Evolutionary conservation across 805 yeast species (phyloP).

Genomic region (Metschnikowia aberdeeniae): DNA sequence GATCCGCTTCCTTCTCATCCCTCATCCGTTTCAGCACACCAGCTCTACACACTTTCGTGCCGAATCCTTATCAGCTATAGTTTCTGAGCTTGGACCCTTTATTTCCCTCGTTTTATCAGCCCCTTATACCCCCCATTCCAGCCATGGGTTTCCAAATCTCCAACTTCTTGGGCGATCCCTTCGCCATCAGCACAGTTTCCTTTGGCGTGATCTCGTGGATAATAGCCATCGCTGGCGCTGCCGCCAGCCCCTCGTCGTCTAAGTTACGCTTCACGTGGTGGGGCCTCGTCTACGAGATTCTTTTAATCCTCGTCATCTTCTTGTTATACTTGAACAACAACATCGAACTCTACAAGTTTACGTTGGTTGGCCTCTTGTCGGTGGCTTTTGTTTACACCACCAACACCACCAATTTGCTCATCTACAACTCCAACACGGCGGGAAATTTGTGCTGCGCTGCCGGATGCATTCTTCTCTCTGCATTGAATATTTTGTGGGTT

Average conservation of each 20-base stretch:
- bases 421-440: constrained; percentile 58
- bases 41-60: too few species aligned
- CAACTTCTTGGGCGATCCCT: constrained; percentile 75
- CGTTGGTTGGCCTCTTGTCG: constrained; percentile 53
- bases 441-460: constrained; percentile 85
- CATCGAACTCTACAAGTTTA: constrained; percentile 63
- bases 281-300: constrained; percentile 80
- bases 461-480: constrained; percentile 79
- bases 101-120: too few species aligned
- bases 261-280: constrained; percentile 95
- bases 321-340: constrained; percentile 55
- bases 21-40: neutral
- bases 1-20: neutral
- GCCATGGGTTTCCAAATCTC: constrained; percentile 38
- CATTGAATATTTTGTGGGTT: constrained; percentile 81
- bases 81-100: too few species aligned
- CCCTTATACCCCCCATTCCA: too few species aligned
- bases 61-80: too few species aligned
- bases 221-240: constrained; percentile 83
- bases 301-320: constrained; percentile 50
- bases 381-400: constrained; percentile 82
- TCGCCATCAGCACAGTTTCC: constrained; percentile 76
- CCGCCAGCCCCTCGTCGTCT: constrained; percentile 30
- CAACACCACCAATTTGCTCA: constrained; percentile 74
- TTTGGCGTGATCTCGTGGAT: constrained; percentile 79